Evolutionary conservation across 257 asterid species (phyloP), one percentile per base, ranked within the genome.

Genomic region (Osmanthus fragrans): DNA sequence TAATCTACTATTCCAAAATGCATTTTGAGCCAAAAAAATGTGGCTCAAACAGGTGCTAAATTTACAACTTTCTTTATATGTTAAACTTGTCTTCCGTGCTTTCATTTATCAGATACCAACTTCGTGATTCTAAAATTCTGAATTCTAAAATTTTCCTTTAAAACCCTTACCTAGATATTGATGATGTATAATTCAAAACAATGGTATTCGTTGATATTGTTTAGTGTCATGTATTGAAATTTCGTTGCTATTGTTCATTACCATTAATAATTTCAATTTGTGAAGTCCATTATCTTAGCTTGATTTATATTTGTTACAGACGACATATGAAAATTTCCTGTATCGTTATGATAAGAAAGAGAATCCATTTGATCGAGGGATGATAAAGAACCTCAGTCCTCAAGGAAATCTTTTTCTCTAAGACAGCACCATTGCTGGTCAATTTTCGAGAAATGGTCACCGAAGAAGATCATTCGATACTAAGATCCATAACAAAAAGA

Each of bases 251-350:
- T 39, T 32, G 34, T 32, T 32, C 34, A 32, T 3, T 32, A 32
- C 3, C 32, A 30, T 0, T 32, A 32, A 32, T 3, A 32, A 32
- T 32, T 32, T 32, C 2, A 32, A 32, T 32, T 39, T 39, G 8
- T 9, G 45, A 39, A 39, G 45, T 39, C 45, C 51, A 45, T 45
- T 45, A 45, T 11, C 51, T 45, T 3, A 45, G 51, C 18, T 45
- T 45, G 19, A 5, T 45, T 45, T 45, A 12, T 45, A 13, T 45
- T 39, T 45, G 18, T 81, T 76, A 77, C 97, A 94, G 97, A 94
- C 97, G 10, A 94, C 97, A 0, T 92, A 94, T 74, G 97, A 92
- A 82, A 94, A 88, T 90, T 94, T 94, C 79, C 85, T 96, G 47
- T 92, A 89, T 79, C 95, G 93, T 68, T 92, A 94, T 75, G 97